phyloP scores from a whole-genome alignment of 768 basidiomycete species.

The Lepiota brunneoincarnata region DNA sequence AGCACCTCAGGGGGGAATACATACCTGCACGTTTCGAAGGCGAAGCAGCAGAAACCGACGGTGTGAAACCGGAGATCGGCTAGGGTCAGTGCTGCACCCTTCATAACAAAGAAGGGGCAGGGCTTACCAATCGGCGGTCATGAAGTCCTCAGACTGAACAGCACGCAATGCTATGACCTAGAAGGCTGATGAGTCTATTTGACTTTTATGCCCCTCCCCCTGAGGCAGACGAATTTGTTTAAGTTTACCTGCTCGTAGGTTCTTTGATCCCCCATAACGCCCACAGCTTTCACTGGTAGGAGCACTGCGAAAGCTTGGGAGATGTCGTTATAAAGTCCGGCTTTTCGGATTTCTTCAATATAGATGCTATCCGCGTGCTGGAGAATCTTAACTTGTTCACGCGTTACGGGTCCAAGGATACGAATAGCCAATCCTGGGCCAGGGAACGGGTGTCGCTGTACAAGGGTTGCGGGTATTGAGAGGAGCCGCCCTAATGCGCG shows the following conservation, averaged over 20 bases:
- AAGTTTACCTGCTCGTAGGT: constrained; percentile 86
- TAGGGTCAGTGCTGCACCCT: neutral
- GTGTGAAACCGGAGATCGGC: constrained; percentile 3
- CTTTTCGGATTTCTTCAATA: constrained; percentile 95
- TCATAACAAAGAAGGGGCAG: constrained; percentile 3
- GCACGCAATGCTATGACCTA: constrained; percentile 93
- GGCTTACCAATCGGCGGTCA: constrained; percentile 96
- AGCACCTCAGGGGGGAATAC: constrained; percentile 92
- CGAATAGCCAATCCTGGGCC: constrained; percentile 98
- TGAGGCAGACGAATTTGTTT: neutral
- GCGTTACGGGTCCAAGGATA: constrained; percentile 93
- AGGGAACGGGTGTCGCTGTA: constrained; percentile 97
- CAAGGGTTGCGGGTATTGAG: constrained; percentile 87
- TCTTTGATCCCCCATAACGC: constrained; percentile 94
- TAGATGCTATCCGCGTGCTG: constrained; percentile 94
- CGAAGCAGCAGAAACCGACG: constrained; percentile 18
- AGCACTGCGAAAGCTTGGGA: constrained; percentile 96
- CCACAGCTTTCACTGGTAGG: constrained; percentile 92
- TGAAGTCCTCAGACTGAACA: constrained; percentile 98
- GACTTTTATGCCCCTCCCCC: neutral
- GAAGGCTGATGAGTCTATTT: constrained; percentile 7
- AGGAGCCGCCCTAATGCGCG: constrained; percentile 89
- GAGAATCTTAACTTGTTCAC: constrained; percentile 86
- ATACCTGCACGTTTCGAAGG: constrained; percentile 55
- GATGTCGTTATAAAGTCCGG: constrained; percentile 90